Conservation (phyloP, 1,284 basidiomycete species). For the Melampsora americana region DNA sequence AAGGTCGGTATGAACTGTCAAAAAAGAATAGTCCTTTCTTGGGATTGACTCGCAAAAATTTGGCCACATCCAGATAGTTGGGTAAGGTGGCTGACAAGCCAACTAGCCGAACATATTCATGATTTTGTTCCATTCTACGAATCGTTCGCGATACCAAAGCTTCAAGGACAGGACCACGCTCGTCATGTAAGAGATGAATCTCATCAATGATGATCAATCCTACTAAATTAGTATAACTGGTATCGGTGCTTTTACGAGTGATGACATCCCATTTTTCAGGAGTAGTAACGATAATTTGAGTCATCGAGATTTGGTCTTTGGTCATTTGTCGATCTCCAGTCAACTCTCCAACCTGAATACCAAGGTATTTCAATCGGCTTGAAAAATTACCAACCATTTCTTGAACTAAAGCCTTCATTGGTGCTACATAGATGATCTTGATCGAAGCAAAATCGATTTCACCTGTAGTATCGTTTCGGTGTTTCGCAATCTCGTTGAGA, state of each 20-base stretch:
- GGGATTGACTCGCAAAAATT: constrained; percentile 91
- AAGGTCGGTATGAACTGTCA: constrained; percentile 87
- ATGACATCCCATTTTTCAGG: constrained; percentile 99
- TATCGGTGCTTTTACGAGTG: constrained; percentile 95
- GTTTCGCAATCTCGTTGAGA: constrained; percentile 79
- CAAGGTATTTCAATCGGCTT: constrained; percentile 74
- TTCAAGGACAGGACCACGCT: constrained; percentile 95
- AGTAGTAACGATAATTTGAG: constrained; percentile 97
- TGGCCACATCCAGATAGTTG: constrained; percentile 98
- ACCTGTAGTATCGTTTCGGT: constrained; percentile 76
- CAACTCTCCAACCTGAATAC: constrained; percentile 86
- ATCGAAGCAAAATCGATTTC: constrained; percentile 83
- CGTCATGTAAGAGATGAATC: constrained; percentile 95
- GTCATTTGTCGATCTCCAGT: constrained; percentile 98
- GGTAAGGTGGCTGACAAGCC: constrained; percentile 95
- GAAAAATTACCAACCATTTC: constrained; percentile 94
- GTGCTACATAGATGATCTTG: constrained; percentile 97
- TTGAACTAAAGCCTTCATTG: constrained; percentile 97
- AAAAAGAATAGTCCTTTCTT: constrained; percentile 95
- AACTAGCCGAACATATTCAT: constrained; percentile 85
- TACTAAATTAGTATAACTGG: constrained; percentile 94
- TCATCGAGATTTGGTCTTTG: constrained; percentile 93
- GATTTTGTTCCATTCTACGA: constrained; percentile 88
- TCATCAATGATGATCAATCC: constrained; percentile 97
- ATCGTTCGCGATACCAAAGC: constrained; percentile 87